Base-by-base conservation (phyloP, 257 asterid genomes). In the Ilex asprella region DNA sequence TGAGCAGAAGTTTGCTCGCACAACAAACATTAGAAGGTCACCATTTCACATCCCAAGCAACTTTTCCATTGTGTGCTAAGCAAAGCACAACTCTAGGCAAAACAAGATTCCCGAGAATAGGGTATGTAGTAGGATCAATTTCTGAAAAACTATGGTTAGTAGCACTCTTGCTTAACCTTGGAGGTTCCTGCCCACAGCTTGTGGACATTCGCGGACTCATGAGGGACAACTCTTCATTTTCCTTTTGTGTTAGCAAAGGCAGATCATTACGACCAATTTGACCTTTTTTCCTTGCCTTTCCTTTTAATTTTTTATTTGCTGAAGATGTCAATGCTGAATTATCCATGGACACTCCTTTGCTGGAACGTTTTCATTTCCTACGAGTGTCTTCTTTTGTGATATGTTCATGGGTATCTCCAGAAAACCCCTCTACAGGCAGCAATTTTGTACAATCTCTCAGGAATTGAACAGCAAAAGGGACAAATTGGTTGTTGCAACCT, bases 1-100 rank as follows among this genome's bases (percentile, higher is more conserved):
- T n/a, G n/a, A n/a, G n/a, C n/a, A n/a, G n/a, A n/a, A n/a, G n/a
- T n/a, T n/a, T n/a, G n/a, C n/a, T n/a, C n/a, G n/a, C n/a, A n/a
- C n/a, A n/a, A 71, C 55, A 54, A 57, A 69, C 76, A 79, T 60
- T 61, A 54, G 68, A 78, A 12, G 99, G 97, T 67, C 82, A 81
- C 99, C 99, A 93, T 73, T 93, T 93, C 49, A 87, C 71, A 79
- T 89, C 99, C 97, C 99, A 85, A 66, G 85, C 95, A 75, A 87
- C 85, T 79, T 84, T 82, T 58, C 97, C 99, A 66, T 89, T 82
- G 82, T 93, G 99, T 67, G 96, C 96, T 80, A 93, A 79, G 64
- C 95, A 89, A 43, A 85, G 52, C 72, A 87, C 70, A 89, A 93
- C 73, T 84, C 87, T 89, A 59, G 99, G 99, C 73, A 89, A 75